These are phyloP conservation scores for Lactifluus hygrophoroides DNA, from an alignment of 768 basidiomycete species.

Conservation along the genomic window DNA sequence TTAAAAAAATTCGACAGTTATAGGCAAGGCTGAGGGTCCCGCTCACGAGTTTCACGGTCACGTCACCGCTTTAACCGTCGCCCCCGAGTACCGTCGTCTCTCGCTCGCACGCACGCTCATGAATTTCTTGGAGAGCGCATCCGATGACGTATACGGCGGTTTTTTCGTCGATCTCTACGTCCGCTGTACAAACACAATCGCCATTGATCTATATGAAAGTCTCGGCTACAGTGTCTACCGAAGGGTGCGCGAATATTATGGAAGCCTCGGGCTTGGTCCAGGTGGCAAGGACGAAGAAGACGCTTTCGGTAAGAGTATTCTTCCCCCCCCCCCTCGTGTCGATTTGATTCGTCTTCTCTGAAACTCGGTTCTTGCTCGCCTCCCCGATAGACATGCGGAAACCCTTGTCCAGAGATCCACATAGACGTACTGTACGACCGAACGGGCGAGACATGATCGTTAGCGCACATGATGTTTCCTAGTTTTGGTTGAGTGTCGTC, in stretches of 20 bases:
- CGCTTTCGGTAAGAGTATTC: constrained; percentile 67
- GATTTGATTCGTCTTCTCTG: too few relatives aligned
- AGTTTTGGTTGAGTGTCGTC: constrained; percentile 5
- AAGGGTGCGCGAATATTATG: constrained; percentile 86
- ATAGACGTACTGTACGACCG: constrained; percentile 54
- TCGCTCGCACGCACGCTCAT: constrained; percentile 85
- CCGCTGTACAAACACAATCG: constrained; percentile 75
- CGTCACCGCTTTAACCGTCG: constrained; percentile 90
- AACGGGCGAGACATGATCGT: constrained; percentile 72
- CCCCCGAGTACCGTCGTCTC: constrained; percentile 86
- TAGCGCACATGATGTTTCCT: constrained; percentile 50
- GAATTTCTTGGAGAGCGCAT: constrained; percentile 75
- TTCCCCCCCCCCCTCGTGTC: too few relatives aligned
- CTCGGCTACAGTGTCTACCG: constrained; percentile 92
- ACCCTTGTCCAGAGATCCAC: constrained; percentile 53
- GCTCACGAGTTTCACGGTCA: constrained; percentile 84
- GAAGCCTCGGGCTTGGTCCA: constrained; percentile 63
- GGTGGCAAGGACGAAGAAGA: constrained; percentile 81
- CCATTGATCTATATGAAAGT: constrained; percentile 86
- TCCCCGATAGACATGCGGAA: constrained; percentile 57
- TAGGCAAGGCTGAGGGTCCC: constrained; percentile 87
- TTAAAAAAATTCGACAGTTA: constrained; percentile 58
- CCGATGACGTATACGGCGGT: constrained; percentile 70
- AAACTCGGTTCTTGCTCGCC: neutral
- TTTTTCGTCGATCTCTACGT: constrained; percentile 97